phyloP scores from a whole-genome alignment of 306 rosid genomes.

The Leucaena leucocephala region DNA sequence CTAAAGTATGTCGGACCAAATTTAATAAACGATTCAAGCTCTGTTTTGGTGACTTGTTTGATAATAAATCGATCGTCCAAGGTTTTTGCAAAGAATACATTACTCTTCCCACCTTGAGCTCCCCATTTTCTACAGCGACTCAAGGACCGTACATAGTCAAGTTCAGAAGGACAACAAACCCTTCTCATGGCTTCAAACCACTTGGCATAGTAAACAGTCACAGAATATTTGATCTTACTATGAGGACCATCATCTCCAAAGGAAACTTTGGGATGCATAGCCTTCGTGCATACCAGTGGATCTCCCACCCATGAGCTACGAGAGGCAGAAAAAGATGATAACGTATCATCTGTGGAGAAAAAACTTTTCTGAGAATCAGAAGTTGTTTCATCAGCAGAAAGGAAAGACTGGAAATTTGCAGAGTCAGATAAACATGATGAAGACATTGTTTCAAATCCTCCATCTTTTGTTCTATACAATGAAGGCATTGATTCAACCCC shows the following conservation, averaged over 20 bases:
- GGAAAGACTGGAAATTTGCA: constrained; percentile 46
- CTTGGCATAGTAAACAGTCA: constrained; percentile 81
- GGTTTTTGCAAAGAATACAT: constrained; percentile 92
- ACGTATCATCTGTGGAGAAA: constrained; percentile 64
- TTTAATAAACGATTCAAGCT: constrained; percentile 87
- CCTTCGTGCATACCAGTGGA: constrained; percentile 57
- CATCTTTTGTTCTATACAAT: constrained; percentile 47
- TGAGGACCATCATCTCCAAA: constrained; percentile 77
- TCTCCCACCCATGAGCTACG: constrained; percentile 60
- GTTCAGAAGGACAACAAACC: constrained; percentile 85
- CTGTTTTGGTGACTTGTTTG: constrained; percentile 91
- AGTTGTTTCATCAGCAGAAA: constrained; percentile 57
- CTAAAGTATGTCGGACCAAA: constrained; percentile 83
- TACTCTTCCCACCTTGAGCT: constrained; percentile 99
- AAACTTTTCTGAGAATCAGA: constrained; percentile 65
- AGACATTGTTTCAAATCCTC: constrained; percentile 35
- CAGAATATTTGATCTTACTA: constrained; percentile 70
- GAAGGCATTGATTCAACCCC: constrained; percentile 44
- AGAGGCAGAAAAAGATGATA: constrained; percentile 61
- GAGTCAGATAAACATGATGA: constrained; percentile 55
- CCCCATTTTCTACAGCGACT: constrained; percentile 97
- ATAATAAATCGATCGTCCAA: constrained; percentile 90
- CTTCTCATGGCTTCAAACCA: constrained; percentile 84
- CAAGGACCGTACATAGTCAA: constrained; percentile 80
- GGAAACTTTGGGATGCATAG: constrained; percentile 81